A percentile compares a stretch with the other conserved stretches of the same genome.
phyloP scores from a whole-genome alignment of 768 basidiomycete genomes.

The Podaxis sp. region DNA sequence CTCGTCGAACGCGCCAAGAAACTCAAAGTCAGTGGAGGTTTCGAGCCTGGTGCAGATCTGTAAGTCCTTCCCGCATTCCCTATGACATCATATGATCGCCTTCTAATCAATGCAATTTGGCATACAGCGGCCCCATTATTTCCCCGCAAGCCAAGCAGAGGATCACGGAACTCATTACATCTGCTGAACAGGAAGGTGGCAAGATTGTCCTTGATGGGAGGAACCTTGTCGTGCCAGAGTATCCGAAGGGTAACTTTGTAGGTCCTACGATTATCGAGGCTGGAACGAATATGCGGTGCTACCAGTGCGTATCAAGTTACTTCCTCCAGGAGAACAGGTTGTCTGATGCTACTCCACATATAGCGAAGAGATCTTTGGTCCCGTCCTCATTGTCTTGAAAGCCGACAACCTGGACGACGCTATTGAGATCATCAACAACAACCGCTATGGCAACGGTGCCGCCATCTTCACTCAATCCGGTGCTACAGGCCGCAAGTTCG shows the following conservation, averaged over 20 bases:
- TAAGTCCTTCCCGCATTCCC: constrained; percentile 23
- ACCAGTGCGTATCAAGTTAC: constrained; percentile 56
- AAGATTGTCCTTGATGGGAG: constrained; percentile 88
- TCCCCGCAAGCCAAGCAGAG: constrained; percentile 81
- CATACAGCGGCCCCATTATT: constrained; percentile 68
- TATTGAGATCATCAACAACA: constrained; percentile 84
- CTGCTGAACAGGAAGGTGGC: constrained; percentile 79
- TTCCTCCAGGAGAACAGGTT: neutral
- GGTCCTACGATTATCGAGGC: constrained; percentile 91
- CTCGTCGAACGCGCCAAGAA: constrained; percentile 78
- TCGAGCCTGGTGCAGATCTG: constrained; percentile 87
- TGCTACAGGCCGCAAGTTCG: constrained; percentile 92
- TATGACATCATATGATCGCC: neutral
- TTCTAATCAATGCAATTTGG: constrained; percentile 10
- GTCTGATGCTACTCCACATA: neutral
- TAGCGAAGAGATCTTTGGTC: constrained; percentile 95
- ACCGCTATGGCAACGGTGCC: constrained; percentile 91
- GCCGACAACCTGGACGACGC: constrained; percentile 90
- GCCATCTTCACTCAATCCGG: constrained; percentile 97
- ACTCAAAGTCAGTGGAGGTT: constrained; percentile 86
- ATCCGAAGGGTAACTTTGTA: constrained; percentile 90
- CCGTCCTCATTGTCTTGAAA: constrained; percentile 75
- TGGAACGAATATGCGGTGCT: constrained; percentile 80
- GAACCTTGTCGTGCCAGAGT: constrained; percentile 62
- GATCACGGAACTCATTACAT: constrained; percentile 72